These are phyloP conservation scores for Penicillium rolfsii DNA, from an alignment of 2,329 filamentous ascomycete genomes.

Conservation along the genomic window DNA sequence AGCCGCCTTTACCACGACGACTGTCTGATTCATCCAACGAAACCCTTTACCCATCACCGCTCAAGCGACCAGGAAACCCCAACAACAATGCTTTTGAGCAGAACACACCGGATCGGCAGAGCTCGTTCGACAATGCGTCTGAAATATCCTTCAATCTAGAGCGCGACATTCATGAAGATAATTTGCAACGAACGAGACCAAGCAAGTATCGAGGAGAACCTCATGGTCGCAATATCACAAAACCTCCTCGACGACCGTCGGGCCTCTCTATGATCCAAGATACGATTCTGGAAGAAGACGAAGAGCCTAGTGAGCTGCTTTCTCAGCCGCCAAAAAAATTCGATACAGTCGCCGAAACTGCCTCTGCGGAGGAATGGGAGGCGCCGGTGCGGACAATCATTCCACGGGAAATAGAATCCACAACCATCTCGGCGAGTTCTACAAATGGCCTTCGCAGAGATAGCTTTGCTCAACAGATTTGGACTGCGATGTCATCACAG, in stretches of 20 bases:
- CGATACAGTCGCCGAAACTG: constrained; percentile 1
- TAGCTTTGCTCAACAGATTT: constrained; percentile 14
- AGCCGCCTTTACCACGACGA: constrained; percentile 27
- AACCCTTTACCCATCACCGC: constrained; percentile 36
- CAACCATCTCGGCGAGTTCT: constrained; percentile 7
- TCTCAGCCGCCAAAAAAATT: constrained; percentile 11
- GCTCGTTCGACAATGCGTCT: constrained; percentile 39
- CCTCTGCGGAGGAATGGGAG: constrained; percentile 15
- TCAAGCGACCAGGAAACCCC: constrained; percentile 26
- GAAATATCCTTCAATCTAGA: constrained; percentile 41
- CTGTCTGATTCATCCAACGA: constrained; percentile 24
- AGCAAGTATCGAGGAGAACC: constrained; percentile 26
- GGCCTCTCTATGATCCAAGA: constrained; percentile 36
- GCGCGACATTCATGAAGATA: constrained; percentile 41
- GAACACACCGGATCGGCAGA: constrained; percentile 28
- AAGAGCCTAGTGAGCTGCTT: constrained; percentile 12
- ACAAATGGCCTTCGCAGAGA: constrained; percentile 6
- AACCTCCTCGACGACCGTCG: constrained; percentile 41
- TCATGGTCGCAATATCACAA: constrained; percentile 40
- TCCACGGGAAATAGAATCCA: constrained; percentile 18
- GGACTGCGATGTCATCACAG: constrained; percentile 1
- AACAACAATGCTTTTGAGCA: constrained; percentile 15
- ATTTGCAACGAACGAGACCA: constrained; percentile 40
- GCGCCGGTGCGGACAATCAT: constrained; percentile 34
- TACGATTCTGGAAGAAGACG: constrained; percentile 36